Base-by-base conservation (phyloP, 106 monocot genomes). In the Gastrodia elata region DNA sequence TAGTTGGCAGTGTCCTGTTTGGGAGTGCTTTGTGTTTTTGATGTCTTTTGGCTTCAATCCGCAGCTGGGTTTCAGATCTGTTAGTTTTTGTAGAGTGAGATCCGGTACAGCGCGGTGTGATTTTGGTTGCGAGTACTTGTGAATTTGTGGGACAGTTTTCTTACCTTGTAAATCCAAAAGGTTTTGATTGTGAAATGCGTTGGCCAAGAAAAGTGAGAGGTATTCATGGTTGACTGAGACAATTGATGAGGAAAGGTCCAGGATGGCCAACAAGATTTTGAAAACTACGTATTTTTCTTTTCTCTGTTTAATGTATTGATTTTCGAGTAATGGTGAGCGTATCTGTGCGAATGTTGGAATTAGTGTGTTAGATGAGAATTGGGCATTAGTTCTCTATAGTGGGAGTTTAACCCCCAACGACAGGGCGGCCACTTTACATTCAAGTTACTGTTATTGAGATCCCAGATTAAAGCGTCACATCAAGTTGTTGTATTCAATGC, bases 61-160 rank as follows among this genome's bases (percentile, higher is more conserved):
- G 39, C 39, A 8, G 25, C 11, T 69, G 69, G 40, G 69, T 25
- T 69, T 26, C 24, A 69, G 69, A 69, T 69, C 69, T 69, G 69
- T 69, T 22, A 26, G 33, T 20, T 40, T 6, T n/a, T 69, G 69
- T 38, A 14, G 69, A 25, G 35, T 40, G 69, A 69, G 69, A 69
- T 69, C 69, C 40, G 69, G 39, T 14, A 13, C 0, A 24, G 11
- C 3, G 8, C 0, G 22, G 5, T 14, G 22, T 39, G 69, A 26
- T 27, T 69, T 69, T 38, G 69, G 9, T 69, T 25, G 69, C 6
- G 40, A 41, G 40, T n/a, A 0, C n/a, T 16, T 16, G 68, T 38
- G 68, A n/a, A n/a, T 38, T 38, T 20, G 40, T 0, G 39, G 1
- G 8, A 20, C 24, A n/a, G 20, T 13, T 68, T 38, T 38, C 5